Conservation (phyloP, 495 filamentous ascomycete species). For the Neurospora sp. region DNA sequence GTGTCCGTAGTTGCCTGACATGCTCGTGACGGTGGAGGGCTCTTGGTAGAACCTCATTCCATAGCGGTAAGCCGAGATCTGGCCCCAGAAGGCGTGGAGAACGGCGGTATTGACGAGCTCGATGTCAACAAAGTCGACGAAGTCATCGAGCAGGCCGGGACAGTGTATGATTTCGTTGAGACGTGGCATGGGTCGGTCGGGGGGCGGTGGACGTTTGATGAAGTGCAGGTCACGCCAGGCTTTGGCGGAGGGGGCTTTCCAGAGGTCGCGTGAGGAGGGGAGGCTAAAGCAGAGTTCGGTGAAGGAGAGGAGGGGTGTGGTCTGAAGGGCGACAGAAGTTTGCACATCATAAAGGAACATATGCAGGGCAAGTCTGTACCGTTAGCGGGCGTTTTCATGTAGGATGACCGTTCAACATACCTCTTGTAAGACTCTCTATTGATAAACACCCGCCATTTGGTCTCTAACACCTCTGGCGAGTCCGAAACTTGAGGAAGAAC, state of each 20-base stretch:
- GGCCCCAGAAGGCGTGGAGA: slow-evolving; percentile 40
- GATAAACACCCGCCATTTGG: slow-evolving; percentile 39
- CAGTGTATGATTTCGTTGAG: slow-evolving; percentile 9
- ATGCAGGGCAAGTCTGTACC: slow-evolving; percentile 37
- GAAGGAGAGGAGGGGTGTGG: slow-evolving; percentile 45
- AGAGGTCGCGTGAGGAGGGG: slow-evolving; percentile 37
- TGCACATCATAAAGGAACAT: slow-evolving; percentile 45
- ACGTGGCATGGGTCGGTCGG: slow-evolving; percentile 5
- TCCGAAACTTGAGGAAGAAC: slow-evolving; percentile 27
- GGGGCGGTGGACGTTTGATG: not conserved
- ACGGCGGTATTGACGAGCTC: slow-evolving; percentile 36
- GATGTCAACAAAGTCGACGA: slow-evolving; percentile 30
- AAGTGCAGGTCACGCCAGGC: slow-evolving; percentile 41
- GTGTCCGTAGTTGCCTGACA: not conserved
- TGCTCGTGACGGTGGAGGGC: slow-evolving; percentile 2
- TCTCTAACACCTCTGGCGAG: slow-evolving; percentile 29
- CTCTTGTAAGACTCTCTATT: slow-evolving; percentile 33
- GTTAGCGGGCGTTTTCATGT: not conserved
- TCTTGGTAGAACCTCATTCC: slow-evolving; percentile 16
- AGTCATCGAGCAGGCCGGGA: slow-evolving; percentile 18
- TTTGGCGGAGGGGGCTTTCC: slow-evolving; percentile 39
- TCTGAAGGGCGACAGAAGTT: slow-evolving; percentile 39
- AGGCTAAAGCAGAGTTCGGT: slow-evolving; percentile 46
- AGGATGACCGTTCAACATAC: not conserved
- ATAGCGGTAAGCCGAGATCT: slow-evolving; percentile 45